These are phyloP conservation scores for Syncephalastrum contaminatum DNA, from an alignment of 371 early-diverging fungal species.

Conservation along the genomic window DNA sequence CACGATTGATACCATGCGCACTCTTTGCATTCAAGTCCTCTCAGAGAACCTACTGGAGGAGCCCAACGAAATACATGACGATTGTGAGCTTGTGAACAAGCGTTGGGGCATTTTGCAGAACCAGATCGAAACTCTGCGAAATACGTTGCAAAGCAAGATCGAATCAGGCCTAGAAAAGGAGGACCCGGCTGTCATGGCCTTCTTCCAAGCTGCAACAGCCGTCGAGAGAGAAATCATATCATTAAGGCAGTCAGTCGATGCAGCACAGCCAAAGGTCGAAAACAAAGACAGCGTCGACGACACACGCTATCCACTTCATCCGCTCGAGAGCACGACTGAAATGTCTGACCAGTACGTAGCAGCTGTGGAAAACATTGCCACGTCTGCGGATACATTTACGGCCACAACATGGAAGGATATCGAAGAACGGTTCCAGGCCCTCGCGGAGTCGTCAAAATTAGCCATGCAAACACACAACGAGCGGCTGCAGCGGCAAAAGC, in stretches of 20 bases:
- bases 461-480: slow-evolving; percentile 8
- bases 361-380: slow-evolving; percentile 6
- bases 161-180: slow-evolving; percentile 6
- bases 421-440: slow-evolving; percentile 1
- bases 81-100: no score
- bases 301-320: slow-evolving; percentile 21
- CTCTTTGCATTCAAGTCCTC: no score
- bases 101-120: no score
- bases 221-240: slow-evolving; percentile 4
- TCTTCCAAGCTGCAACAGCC: slow-evolving; percentile 2
- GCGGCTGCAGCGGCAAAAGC: slow-evolving; percentile 9
- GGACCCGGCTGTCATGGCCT: slow-evolving; percentile 1
- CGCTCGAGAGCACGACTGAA: slow-evolving; percentile 35
- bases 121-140: no score
- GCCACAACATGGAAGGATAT: slow-evolving; percentile 10
- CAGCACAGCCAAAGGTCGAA: slow-evolving; percentile 12
- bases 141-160: not conserved
- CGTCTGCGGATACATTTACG: slow-evolving; percentile 7
- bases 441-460: slow-evolving; percentile 2
- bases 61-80: no score
- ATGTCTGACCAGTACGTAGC: slow-evolving; percentile 20
- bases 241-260: slow-evolving; percentile 4
- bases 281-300: not conserved
- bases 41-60: no score
- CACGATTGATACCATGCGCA: no score